Conservation (phyloP, 2,329 filamentous ascomycete species). For the Exophiala sp. region DNA sequence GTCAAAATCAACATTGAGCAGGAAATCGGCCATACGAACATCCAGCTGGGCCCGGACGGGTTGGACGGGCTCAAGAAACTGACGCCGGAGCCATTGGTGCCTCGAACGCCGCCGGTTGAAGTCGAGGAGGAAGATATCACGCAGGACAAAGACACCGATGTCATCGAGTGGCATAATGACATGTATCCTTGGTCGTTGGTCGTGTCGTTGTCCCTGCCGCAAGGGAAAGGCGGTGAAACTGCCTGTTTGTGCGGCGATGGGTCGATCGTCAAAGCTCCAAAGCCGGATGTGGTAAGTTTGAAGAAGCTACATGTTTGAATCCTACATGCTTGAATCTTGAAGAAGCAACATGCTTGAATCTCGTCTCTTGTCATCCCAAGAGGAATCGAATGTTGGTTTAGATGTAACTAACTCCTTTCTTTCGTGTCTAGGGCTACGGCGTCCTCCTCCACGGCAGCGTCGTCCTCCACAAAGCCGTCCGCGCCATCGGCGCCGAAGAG, state of each 20-base stretch:
- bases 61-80: slow-evolving; percentile 6
- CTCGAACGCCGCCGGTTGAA: neutral
- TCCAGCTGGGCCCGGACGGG: slow-evolving; percentile 38
- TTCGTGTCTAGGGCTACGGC: slow-evolving; percentile 48
- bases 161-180: slow-evolving; percentile 36
- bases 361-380: no score
- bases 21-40: slow-evolving; percentile 54
- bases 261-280: slow-evolving; percentile 40
- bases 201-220: slow-evolving; percentile 37
- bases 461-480: slow-evolving; percentile 58
- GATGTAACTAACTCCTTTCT: neutral
- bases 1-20: slow-evolving; percentile 52
- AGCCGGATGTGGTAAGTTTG: slow-evolving; percentile 39
- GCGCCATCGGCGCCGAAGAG: slow-evolving; percentile 53
- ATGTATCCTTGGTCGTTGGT: slow-evolving; percentile 24
- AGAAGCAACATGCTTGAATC: no score
- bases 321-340: no score
- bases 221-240: slow-evolving; percentile 51
- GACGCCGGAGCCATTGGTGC: neutral
- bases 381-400: no score
- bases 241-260: slow-evolving; percentile 51
- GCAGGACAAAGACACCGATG: slow-evolving; percentile 25
- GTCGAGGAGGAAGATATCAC: neutral
- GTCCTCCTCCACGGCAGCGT: slow-evolving; percentile 61
- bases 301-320: no score